Evolutionary conservation across 1,139 yeast genomes (phyloP), one percentile per base, ranked within the genome.

Genomic region (Lodderomyces theae): DNA sequence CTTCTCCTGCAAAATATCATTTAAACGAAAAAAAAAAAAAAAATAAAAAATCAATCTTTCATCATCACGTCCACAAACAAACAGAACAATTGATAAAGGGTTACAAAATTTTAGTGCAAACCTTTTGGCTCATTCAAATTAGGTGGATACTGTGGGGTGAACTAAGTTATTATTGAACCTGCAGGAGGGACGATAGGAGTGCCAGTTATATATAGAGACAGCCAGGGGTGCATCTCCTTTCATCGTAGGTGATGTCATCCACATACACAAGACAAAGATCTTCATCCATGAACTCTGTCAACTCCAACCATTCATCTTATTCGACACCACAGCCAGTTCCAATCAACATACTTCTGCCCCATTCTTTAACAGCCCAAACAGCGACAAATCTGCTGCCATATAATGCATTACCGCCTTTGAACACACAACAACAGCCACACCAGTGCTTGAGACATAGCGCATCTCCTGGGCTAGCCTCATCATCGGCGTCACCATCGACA

Each of bases 201-300:
- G n/a, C n/a, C n/a, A n/a, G n/a, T n/a, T n/a, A n/a, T n/a, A n/a
- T n/a, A n/a, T n/a, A n/a, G n/a, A n/a, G n/a, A n/a, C n/a, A n/a
- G n/a, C n/a, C n/a, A n/a, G 22, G 7, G 22, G 22, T 24, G 26
- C 11, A 8, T 24, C 26, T 24, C 11, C 11, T 8, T 12, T 25
- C n/a, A n/a, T 4, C 5, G n/a, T 10, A 11, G 17, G 24, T 18
- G 6, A 44, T 44, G 48, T 39, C 48, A 26, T 42, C 37, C 13
- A 39, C 45, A 11, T 43, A 32, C 21, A 36, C 43, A 8, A 37
- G 46, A 43, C 64, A 56, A 40, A 54, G 72, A 31, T 64, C 70
- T n/a, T 60, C 66, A 9, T 65, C 71, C 12, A 55, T 63, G 42
- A 66, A 61, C 47, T 64, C 71, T 22, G 54, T 58, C 21, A 53